phyloP scores from a whole-genome alignment of 2,329 filamentous ascomycete genomes.

The Oidium heveae region DNA sequence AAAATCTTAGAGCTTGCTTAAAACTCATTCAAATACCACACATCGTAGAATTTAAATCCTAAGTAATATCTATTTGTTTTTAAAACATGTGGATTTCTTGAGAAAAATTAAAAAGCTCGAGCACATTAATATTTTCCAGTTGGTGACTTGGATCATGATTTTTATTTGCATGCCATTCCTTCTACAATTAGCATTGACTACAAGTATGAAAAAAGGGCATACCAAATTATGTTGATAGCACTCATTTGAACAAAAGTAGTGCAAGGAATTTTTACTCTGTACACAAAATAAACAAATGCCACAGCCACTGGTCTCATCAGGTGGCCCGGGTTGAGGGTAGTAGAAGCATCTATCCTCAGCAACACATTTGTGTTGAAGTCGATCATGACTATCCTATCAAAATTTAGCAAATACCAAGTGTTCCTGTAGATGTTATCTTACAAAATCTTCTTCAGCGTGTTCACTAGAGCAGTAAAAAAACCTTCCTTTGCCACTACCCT shows the following conservation, averaged over 20 bases:
- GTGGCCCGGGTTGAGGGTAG: conserved; percentile 5
- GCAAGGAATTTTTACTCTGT: conserved; percentile 3
- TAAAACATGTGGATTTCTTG: background rate
- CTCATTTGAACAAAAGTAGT: conserved; percentile 9
- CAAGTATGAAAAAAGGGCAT: background rate
- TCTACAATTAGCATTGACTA: background rate
- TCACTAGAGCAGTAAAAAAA: conserved; percentile 9
- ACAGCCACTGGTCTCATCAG: conserved; percentile 3
- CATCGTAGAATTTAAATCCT: no score
- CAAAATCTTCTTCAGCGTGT: conserved; percentile 11
- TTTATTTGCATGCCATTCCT: background rate
- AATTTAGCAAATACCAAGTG: no score
- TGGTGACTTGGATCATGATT: background rate
- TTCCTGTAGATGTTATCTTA: conserved; percentile 1
- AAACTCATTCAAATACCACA: no score
- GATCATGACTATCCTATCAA: background rate
- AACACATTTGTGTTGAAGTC: conserved; percentile 4
- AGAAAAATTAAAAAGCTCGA: background rate
- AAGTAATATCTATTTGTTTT: no score
- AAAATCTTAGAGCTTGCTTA: no score
- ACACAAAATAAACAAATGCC: conserved; percentile 8
- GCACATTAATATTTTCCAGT: background rate
- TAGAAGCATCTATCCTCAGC: conserved; percentile 7
- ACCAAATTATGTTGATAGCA: conserved; percentile 10
- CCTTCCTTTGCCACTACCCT: conserved; percentile 4